Evolutionary conservation across 495 filamentous ascomycete species (phyloP).

Genomic region (Hypoxylon trugodes): DNA sequence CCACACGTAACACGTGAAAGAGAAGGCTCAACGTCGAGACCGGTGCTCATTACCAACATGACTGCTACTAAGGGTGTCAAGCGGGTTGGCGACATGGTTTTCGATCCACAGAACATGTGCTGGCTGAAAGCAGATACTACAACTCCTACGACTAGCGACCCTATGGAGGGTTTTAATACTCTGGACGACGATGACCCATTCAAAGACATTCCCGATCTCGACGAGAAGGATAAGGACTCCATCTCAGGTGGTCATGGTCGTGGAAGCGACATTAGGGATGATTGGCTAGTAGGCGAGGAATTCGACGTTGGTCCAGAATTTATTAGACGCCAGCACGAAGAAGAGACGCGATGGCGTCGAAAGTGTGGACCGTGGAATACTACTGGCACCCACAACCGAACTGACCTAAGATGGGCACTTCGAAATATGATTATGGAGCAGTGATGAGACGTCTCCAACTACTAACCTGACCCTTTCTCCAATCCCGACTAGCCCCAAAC

Average conservation of each 20-base stretch:
- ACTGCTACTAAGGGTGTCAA: constrained; percentile 79
- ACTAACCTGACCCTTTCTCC: neutral
- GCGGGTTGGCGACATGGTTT: constrained; percentile 94
- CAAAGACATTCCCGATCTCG: constrained; percentile 64
- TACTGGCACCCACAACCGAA: constrained; percentile 47
- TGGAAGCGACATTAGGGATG: constrained; percentile 68
- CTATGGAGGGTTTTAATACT: constrained; percentile 80
- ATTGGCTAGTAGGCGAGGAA: constrained; percentile 90
- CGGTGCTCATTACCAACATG: constrained; percentile 93
- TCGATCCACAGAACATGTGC: constrained; percentile 94
- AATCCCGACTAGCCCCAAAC: neutral
- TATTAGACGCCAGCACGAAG: constrained; percentile 83
- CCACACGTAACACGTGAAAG: constrained; percentile 59
- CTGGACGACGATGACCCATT: constrained; percentile 70
- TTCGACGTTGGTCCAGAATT: constrained; percentile 98
- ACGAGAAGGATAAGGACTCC: constrained; percentile 59
- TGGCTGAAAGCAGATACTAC: constrained; percentile 78
- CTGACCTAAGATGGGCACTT: constrained; percentile 59
- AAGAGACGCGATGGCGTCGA: constrained; percentile 89
- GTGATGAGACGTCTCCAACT: neutral
- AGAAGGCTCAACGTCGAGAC: constrained; percentile 72
- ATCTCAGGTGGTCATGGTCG: constrained; percentile 49
- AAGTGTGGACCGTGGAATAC: constrained; percentile 82
- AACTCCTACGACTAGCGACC: constrained; percentile 54
- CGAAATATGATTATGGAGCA: constrained; percentile 54